Conservation (phyloP, 2,329 filamentous ascomycete species). For the Fusarium stilboides region DNA sequence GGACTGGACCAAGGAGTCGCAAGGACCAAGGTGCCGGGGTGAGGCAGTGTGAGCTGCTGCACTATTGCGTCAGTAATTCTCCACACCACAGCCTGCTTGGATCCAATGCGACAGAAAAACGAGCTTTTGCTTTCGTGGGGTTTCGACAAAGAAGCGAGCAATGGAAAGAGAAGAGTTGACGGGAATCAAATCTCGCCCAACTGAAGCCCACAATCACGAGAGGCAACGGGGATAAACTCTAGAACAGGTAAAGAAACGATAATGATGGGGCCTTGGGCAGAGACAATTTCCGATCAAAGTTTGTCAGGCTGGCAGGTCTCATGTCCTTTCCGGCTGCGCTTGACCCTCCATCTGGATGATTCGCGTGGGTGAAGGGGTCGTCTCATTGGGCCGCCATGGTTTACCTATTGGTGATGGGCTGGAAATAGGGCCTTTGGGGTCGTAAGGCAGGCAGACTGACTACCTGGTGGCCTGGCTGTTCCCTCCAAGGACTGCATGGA, state of each 20-base stretch:
- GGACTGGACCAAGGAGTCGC: constrained; percentile 8
- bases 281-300: constrained; percentile 29
- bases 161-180: constrained; percentile 5
- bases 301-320: constrained; percentile 45
- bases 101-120: constrained; percentile 25
- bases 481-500: constrained; percentile 21
- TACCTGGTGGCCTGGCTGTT: constrained; percentile 5
- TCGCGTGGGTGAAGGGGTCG: constrained; percentile 44
- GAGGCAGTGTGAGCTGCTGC: constrained; percentile 45
- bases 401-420: constrained; percentile 36
- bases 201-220: constrained; percentile 14
- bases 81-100: constrained; percentile 41
- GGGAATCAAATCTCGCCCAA: constrained; percentile 23
- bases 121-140: constrained; percentile 27
- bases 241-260: constrained; percentile 12
- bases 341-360: constrained; percentile 48
- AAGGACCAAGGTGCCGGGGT: constrained; percentile 38
- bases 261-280: constrained; percentile 38
- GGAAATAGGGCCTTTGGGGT: constrained; percentile 29
- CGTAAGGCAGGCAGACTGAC: constrained; percentile 38
- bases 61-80: constrained; percentile 50
- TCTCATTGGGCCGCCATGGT: constrained; percentile 49
- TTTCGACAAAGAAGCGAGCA: constrained; percentile 17
- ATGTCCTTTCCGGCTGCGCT: constrained; percentile 47
- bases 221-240: constrained; percentile 15